These are phyloP conservation scores for maize (Zea mays) DNA, from an alignment of 176 grass and related monocot genomes.

Conservation along the genomic window DNA sequence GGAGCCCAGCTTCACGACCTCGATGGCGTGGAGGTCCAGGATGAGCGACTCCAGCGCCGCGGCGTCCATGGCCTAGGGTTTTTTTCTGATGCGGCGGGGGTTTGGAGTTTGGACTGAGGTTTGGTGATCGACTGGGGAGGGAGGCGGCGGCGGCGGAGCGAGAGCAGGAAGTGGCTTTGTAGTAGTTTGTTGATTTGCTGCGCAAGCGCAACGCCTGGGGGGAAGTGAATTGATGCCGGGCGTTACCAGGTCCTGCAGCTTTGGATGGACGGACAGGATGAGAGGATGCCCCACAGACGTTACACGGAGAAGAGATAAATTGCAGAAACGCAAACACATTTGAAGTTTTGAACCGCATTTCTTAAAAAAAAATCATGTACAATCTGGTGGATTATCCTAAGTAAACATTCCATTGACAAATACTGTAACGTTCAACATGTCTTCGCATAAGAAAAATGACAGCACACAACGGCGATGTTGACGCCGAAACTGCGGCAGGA, in stretches of 20 bases:
- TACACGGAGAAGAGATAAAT: not conserved
- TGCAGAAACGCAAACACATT: not conserved
- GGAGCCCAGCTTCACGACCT: constrained; percentile 76
- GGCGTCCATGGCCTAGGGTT: constrained; percentile 60
- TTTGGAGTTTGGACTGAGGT: constrained; percentile 12
- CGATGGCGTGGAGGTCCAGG: constrained; percentile 83
- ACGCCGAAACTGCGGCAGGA: no score
- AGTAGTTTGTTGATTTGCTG: not conserved
- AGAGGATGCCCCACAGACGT: not conserved
- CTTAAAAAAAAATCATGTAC: no score
- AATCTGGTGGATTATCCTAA: no score
- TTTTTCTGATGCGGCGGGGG: constrained; percentile 24
- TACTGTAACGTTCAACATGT: no score
- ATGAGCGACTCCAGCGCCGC: constrained; percentile 59
- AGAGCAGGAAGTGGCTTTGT: constrained; percentile 1
- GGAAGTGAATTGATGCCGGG: not conserved
- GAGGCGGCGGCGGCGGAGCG: constrained; percentile 8
- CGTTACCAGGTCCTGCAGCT: no score
- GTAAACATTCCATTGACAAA: no score
- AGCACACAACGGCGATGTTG: no score
- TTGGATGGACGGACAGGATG: constrained; percentile 27
- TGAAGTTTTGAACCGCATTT: not conserved
- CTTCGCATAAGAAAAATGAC: no score
- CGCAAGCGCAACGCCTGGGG: not conserved
- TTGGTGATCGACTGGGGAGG: not conserved